Evolutionary conservation across 352 stramenopile species (phyloP).

Genomic region (Phytophthora pluvialis): DNA sequence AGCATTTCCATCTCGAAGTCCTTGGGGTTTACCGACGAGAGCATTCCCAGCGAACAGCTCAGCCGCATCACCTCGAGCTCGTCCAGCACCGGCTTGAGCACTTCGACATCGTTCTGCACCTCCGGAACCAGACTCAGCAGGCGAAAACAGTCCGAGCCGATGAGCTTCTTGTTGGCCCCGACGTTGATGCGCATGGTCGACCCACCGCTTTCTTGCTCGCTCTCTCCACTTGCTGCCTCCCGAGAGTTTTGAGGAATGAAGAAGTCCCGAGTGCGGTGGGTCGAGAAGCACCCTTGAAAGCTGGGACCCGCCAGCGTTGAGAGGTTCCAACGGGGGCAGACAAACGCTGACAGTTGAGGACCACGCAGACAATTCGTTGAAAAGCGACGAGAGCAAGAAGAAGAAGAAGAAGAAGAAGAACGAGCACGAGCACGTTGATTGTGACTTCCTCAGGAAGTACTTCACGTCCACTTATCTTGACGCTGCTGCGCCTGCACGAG

Average conservation of each 20-base stretch:
- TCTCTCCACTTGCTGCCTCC: constrained; percentile 21
- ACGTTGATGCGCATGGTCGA: constrained; percentile 28
- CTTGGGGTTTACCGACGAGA: constrained; percentile 49
- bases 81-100: constrained; percentile 71
- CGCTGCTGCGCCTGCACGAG: constrained; percentile 1
- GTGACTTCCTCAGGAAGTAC: neutral
- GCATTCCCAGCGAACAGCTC: constrained; percentile 56
- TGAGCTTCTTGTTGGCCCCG: constrained; percentile 22
- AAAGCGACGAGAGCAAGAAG: constrained; percentile 1
- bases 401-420: neutral
- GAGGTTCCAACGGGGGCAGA: neutral
- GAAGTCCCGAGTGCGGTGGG: too few species aligned
- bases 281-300: neutral
- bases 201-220: neutral
- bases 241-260: constrained; percentile 19
- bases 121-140: constrained; percentile 58
- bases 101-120: constrained; percentile 70
- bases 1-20: constrained; percentile 70
- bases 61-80: constrained; percentile 77
- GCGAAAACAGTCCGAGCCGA: constrained; percentile 55
- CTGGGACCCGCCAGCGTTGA: constrained; percentile 10
- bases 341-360: constrained; percentile 12
- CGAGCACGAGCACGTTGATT: too few species aligned
- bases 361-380: constrained; percentile 10
- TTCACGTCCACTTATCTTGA: neutral